A percentile compares a stretch with the other conserved stretches of the same genome.
Conservation (phyloP, 805 yeast species). For the Yarrowia divulgata region DNA sequence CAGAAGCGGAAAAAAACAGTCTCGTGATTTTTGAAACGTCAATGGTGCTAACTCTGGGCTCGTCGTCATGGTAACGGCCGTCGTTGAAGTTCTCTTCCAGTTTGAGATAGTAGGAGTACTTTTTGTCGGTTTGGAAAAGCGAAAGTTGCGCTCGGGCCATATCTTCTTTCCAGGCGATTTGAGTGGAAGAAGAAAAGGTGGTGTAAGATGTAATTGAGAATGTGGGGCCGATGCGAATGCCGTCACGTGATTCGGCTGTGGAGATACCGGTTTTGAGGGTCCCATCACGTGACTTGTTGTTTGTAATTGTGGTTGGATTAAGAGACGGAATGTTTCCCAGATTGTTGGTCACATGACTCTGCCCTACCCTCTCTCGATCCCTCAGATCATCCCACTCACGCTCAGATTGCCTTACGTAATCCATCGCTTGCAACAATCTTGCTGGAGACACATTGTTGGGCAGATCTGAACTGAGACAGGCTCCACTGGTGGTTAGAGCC, state of each 20-base stretch:
- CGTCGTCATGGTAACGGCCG: constrained; percentile 72
- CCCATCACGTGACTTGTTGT: too few relatives aligned
- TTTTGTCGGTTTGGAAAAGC: constrained; percentile 35
- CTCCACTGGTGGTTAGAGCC: constrained; percentile 73
- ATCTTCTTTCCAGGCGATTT: constrained; percentile 77
- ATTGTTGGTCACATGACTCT: too few relatives aligned
- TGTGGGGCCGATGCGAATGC: constrained; percentile 62
- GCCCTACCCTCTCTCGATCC: too few relatives aligned
- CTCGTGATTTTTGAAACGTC: constrained; percentile 57
- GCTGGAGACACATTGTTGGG: constrained; percentile 68
- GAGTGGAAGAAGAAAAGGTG: constrained; percentile 58
- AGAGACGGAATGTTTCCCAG: too few relatives aligned
- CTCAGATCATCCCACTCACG: background rate
- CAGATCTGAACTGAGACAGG: constrained; percentile 59
- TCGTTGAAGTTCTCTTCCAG: constrained; percentile 70
- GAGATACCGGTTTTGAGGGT: too few relatives aligned
- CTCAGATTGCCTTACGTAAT: constrained; percentile 48
- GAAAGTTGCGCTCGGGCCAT: constrained; percentile 61
- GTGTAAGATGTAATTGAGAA: constrained; percentile 66
- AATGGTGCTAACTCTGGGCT: constrained; percentile 51
- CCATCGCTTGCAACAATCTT: constrained; percentile 67
- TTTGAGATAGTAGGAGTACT: constrained; percentile 56
- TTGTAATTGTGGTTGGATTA: background rate
- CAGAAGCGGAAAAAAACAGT: constrained; percentile 74
- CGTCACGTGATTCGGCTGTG: background rate